A percentile compares a stretch with the other conserved stretches of the same genome.
phyloP scores from a whole-genome alignment of 208 protist genomes.

The Leishmania martiniquensis region DNA sequence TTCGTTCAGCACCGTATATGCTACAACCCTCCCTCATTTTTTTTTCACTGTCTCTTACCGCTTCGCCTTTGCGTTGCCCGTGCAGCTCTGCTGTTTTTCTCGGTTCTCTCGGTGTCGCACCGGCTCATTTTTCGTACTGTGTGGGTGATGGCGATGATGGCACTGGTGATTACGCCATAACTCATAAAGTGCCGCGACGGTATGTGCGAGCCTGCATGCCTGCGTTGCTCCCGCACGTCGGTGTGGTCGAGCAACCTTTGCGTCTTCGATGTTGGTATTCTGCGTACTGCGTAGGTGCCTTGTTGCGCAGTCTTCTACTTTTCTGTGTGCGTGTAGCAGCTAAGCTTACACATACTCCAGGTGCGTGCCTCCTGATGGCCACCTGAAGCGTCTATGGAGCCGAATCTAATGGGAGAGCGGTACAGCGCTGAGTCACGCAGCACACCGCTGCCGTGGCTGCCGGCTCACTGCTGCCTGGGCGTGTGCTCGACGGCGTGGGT shows the following conservation, averaged over 20 bases:
- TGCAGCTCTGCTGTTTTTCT: neutral
- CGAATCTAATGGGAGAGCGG: neutral
- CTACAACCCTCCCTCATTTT: neutral
- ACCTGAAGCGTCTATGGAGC: neutral
- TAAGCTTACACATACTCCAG: neutral
- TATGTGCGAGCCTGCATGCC: neutral
- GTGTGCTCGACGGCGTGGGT: neutral
- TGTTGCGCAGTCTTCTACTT: neutral
- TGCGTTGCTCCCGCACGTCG: neutral
- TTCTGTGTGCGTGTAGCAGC: neutral
- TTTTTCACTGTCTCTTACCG: conserved; percentile 3
- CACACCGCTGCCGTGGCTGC: neutral
- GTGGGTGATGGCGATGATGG: neutral
- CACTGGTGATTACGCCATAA: neutral
- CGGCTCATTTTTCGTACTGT: neutral
- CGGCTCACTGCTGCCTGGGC: neutral
- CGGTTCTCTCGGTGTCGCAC: neutral
- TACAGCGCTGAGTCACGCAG: neutral
- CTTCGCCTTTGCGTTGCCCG: neutral
- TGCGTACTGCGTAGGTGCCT: neutral
- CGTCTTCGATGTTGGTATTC: neutral
- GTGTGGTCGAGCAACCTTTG: neutral
- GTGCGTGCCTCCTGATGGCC: neutral
- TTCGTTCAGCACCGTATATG: neutral
- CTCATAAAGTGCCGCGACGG: too few relatives aligned